phyloP scores from a whole-genome alignment of 2,329 filamentous ascomycete genomes.

The Harringtonia aguacate region DNA sequence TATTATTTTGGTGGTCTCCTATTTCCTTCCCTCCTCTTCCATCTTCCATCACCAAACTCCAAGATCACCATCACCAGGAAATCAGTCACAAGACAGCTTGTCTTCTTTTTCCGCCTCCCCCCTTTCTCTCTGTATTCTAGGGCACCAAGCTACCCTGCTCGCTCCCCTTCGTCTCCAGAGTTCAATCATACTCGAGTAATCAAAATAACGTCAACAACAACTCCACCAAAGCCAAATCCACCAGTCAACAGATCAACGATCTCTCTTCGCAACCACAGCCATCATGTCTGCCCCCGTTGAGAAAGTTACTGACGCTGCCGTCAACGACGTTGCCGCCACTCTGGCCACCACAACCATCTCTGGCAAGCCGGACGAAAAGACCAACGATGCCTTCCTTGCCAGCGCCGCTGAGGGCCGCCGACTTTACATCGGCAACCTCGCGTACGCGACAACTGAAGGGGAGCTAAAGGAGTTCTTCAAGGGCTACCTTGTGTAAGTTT shows the following conservation, averaged over 20 bases:
- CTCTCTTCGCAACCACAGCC: constrained; percentile 27
- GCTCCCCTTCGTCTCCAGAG: constrained; percentile 62
- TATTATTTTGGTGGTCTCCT: constrained; percentile 23
- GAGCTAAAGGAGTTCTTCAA: constrained; percentile 99
- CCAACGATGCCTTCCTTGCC: constrained; percentile 86
- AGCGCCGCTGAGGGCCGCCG: constrained; percentile 98
- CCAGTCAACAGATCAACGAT: constrained; percentile 16
- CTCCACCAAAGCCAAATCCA: constrained; percentile 1
- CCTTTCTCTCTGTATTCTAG: constrained; percentile 46
- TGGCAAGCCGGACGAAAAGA: constrained; percentile 42
- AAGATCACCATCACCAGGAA: constrained; percentile 26
- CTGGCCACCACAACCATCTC: constrained; percentile 65
- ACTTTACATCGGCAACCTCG: constrained; percentile 99
- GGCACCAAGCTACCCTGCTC: constrained; percentile 82
- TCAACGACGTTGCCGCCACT: constrained; percentile 68
- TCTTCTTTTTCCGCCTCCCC: constrained; percentile 12
- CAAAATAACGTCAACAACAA: constrained; percentile 23
- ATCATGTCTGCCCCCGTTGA: constrained; percentile 81
- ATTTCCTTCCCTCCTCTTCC: constrained; percentile 19
- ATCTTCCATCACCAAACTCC: constrained; percentile 20
- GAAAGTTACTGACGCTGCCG: constrained; percentile 49
- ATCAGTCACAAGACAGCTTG: constrained; percentile 19
- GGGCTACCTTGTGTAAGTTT: constrained; percentile 93
- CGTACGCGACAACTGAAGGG: constrained; percentile 99
- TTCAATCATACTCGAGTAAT: constrained; percentile 38